phyloP scores from a whole-genome alignment of 208 protist species.

The Trypanosomatidae sp. region DNA sequence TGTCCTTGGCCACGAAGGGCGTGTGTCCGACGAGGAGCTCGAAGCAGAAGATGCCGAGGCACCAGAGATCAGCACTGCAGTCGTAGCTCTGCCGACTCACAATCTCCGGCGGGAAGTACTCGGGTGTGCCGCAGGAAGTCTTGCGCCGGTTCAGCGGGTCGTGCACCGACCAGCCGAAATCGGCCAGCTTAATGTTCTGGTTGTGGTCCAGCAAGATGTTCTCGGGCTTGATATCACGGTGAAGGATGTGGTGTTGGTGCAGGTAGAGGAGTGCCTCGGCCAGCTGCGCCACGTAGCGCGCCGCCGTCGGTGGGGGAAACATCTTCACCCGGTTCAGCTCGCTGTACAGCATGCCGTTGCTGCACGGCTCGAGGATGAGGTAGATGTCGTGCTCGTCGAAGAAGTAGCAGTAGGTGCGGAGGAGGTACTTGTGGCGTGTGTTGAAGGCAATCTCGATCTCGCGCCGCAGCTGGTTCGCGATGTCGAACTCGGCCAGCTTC shows the following conservation, averaged over 20 bases:
- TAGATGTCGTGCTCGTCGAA: constrained; percentile 97
- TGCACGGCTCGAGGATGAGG: constrained; percentile 98
- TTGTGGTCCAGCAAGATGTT: constrained; percentile 93
- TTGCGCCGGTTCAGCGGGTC: constrained; percentile 91
- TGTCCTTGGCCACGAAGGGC: constrained; percentile 91
- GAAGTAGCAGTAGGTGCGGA: constrained; percentile 98
- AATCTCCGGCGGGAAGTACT: constrained; percentile 99
- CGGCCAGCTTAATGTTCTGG: constrained; percentile 98
- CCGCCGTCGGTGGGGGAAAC: constrained; percentile 87
- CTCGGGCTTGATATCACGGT: constrained; percentile 96
- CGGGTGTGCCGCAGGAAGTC: constrained; percentile 98
- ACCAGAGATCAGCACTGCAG: constrained; percentile 95
- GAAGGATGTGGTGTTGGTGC: constrained; percentile 97
- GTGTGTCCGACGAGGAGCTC: constrained; percentile 96
- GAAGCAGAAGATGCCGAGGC: constrained; percentile 97
- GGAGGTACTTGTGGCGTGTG: constrained; percentile 98
- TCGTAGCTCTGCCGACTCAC: constrained; percentile 91
- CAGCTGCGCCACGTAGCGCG: constrained; percentile 93
- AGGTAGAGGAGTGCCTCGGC: constrained; percentile 96
- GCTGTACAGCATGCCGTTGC: constrained; percentile 98
- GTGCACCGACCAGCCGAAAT: constrained; percentile 99
- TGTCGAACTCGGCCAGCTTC: constrained; percentile 94
- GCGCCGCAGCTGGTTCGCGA: constrained; percentile 97
- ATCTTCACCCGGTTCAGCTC: constrained; percentile 88
- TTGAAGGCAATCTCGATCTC: constrained; percentile 99